Evolutionary conservation across 106 monocot genomes (phyloP), one percentile per base, ranked within the genome.

Genomic region (Ottelia alismoides): DNA sequence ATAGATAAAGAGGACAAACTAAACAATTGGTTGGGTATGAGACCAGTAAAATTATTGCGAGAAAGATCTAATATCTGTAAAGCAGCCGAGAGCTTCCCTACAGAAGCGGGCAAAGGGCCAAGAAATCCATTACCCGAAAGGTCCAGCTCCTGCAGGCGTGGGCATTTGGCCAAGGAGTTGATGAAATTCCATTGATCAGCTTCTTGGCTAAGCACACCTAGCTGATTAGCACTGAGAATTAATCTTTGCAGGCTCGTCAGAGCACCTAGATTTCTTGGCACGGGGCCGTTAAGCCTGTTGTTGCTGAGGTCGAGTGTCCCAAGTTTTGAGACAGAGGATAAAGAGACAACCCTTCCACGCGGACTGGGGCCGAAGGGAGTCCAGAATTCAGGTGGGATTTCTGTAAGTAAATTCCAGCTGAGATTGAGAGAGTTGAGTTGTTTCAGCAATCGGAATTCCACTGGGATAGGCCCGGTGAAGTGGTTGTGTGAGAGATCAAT

Each of bases 391-490:
- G n/a, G n/a, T n/a, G n/a, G n/a, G 11, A 22, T 53, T 30, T 84
- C 84, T 35, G n/a, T 26, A 6, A 90, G 67, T 14, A 25, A 72
- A 56, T 81, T 90, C 19, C 12, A 25, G 25, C 27, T 74, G 24
- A 88, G 65, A 20, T 66, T 76, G 20, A 88, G 44, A 49, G 25
- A 70, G 1, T 51, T 60, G 23, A 89, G 47, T 17, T 28, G 65
- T 20, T 47, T 58, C 35, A 84, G 47, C 47, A 72, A 71, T 20
- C 50, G 35, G 25, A 84, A 50, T 17, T 64, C 29, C 17, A 47
- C 65, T 4, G 84, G 89, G 28, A 90, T 70, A 27, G 77, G 62
- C 1, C 84, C 89, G 11, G 77, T 63, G 31, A 90, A 31, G 19
- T 16, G 18, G 30, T 80, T 80, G 29, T 0, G 14, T 0, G 90